Evolutionary conservation across 176 grass and related monocot species (phyloP).

Genomic region (Bothriochloa decipiens): DNA sequence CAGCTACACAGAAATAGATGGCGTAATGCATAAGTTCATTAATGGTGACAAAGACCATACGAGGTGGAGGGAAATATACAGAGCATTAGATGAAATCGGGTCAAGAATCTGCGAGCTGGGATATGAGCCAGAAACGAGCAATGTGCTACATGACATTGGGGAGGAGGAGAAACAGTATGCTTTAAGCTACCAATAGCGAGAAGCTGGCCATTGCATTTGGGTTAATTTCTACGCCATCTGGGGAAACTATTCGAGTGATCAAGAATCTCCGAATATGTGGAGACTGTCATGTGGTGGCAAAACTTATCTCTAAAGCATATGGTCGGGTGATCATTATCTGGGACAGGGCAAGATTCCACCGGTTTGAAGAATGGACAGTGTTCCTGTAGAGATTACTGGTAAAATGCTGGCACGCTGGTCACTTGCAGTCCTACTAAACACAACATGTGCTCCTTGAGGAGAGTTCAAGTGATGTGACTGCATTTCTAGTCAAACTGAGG

Average conservation of each 20-base stretch:
- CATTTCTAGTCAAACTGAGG: background rate
- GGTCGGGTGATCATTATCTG: slow-evolving; percentile 67
- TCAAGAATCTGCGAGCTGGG: slow-evolving; percentile 69
- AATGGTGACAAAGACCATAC: slow-evolving; percentile 74
- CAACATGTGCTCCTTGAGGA: background rate
- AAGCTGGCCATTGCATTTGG: slow-evolving; percentile 87
- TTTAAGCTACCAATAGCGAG: slow-evolving; percentile 79
- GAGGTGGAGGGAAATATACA: slow-evolving; percentile 69
- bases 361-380: slow-evolving; percentile 71
- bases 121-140: slow-evolving; percentile 74
- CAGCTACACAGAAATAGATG: slow-evolving; percentile 74
- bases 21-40: slow-evolving; percentile 77
- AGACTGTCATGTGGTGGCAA: slow-evolving; percentile 79
- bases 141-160: slow-evolving; percentile 81
- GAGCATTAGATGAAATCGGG: slow-evolving; percentile 57
- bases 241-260: slow-evolving; percentile 66
- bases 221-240: slow-evolving; percentile 61
- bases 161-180: slow-evolving; percentile 89
- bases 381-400: slow-evolving; percentile 90
- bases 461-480: background rate
- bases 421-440: background rate
- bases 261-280: slow-evolving; percentile 90
- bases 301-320: slow-evolving; percentile 85
- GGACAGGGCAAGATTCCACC: slow-evolving; percentile 82
- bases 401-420: slow-evolving; percentile 14